Percentiles rank a stretch among this genome's conserved stretches.
phyloP scores from a whole-genome alignment of 192 early-diverging fungal species.

The Funneliformis mosseae region DNA sequence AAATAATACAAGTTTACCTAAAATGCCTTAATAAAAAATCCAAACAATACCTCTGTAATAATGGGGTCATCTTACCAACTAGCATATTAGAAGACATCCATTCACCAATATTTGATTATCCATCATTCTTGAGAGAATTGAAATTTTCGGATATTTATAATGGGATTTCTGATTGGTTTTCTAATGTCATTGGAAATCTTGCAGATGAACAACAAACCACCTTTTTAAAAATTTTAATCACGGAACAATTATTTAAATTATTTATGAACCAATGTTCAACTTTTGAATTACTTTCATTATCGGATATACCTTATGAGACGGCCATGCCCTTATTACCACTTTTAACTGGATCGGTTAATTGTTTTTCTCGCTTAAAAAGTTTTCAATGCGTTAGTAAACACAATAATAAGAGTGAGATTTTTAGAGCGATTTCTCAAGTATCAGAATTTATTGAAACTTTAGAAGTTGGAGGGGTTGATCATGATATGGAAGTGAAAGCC shows the following conservation, averaged over 20 bases:
- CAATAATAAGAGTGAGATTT: background rate
- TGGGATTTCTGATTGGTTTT: background rate
- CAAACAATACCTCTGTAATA: background rate
- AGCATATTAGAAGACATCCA: background rate
- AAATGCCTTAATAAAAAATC: background rate
- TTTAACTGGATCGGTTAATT: background rate
- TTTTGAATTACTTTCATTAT: constrained; percentile 4
- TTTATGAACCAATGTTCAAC: constrained; percentile 10
- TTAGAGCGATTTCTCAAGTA: background rate
- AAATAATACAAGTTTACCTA: background rate
- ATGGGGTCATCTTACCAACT: constrained; percentile 1
- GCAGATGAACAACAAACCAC: background rate
- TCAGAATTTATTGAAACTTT: constrained; percentile 4
- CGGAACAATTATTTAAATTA: constrained; percentile 14
- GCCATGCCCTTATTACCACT: background rate
- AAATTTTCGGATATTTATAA: constrained; percentile 24
- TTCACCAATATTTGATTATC: constrained; percentile 17
- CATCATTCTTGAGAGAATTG: constrained; percentile 9
- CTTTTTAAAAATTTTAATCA: background rate
- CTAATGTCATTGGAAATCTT: background rate
- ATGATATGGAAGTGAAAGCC: constrained; percentile 15
- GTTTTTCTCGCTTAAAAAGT: background rate
- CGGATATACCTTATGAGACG: background rate
- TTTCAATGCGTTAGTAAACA: constrained; percentile 16
- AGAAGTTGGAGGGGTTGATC: background rate